phyloP scores from a whole-genome alignment of 352 stramenopile genomes.

The Aphanomyces stellatus region DNA sequence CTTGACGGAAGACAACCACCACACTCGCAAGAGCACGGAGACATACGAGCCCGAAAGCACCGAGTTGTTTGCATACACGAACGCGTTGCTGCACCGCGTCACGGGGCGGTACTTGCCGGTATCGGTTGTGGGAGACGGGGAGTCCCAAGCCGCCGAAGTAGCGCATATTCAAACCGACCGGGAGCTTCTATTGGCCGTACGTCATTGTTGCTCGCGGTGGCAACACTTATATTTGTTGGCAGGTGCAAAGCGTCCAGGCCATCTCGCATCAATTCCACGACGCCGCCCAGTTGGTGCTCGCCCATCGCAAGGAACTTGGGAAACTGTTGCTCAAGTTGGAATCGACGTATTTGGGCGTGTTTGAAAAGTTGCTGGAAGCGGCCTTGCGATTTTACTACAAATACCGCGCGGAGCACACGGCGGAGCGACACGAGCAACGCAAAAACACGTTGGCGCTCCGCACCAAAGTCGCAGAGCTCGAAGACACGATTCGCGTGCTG shows the following conservation, averaged over 20 bases:
- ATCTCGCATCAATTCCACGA: constrained; percentile 63
- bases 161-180: constrained; percentile 45
- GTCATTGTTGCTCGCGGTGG: not conserved
- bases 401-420: constrained; percentile 46
- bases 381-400: constrained; percentile 63
- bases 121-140: constrained; percentile 34
- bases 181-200: constrained; percentile 44
- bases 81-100: constrained; percentile 49
- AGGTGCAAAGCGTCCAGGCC: constrained; percentile 21
- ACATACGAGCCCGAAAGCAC: constrained; percentile 34
- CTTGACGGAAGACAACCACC: not conserved
- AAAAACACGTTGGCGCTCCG: not conserved
- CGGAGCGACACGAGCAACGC: constrained; percentile 34
- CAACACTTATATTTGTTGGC: not conserved
- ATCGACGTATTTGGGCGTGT: constrained; percentile 63
- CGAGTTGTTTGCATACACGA: constrained; percentile 60
- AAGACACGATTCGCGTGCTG: constrained; percentile 25
- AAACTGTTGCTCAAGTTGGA: constrained; percentile 60
- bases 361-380: constrained; percentile 67
- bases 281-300: constrained; percentile 45
- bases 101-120: constrained; percentile 51
- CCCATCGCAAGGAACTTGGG: constrained; percentile 53
- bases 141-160: constrained; percentile 45
- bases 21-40: not conserved
- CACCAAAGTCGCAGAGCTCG: constrained; percentile 22